Percentiles rank a stretch among this genome's conserved stretches.
Evolutionary conservation across 441 rosid genomes (phyloP).

Genomic region (Pelargonium cotyledonis): DNA sequence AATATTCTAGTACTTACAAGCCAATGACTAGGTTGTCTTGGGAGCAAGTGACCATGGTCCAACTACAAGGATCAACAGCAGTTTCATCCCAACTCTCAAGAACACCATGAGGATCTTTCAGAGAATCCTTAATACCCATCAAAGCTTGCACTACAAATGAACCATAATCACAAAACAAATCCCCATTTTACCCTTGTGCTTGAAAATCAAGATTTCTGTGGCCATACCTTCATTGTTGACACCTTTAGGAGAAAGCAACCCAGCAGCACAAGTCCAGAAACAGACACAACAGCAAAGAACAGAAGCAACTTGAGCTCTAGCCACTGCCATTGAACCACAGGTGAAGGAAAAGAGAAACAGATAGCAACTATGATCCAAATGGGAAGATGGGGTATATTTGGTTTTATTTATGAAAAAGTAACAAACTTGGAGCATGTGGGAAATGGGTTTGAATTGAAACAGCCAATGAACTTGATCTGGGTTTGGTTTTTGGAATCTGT

Average conservation of each 20-base stretch:
- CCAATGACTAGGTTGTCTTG: constrained; percentile 79
- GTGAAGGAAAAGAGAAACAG: background rate
- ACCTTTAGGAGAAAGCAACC: constrained; percentile 84
- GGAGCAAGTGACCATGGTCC: constrained; percentile 98
- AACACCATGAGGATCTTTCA: constrained; percentile 85
- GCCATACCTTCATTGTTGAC: constrained; percentile 88
- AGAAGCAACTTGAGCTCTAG: constrained; percentile 19
- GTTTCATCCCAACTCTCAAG: constrained; percentile 93
- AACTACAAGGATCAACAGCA: constrained; percentile 99
- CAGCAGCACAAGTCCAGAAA: constrained; percentile 46
- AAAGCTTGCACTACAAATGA: constrained; percentile 72
- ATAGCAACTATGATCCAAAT: no score
- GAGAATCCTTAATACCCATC: constrained; percentile 65
- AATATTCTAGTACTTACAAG: constrained; percentile 48
- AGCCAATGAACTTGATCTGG: constrained; percentile 13
- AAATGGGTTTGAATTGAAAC: background rate
- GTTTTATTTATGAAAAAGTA: background rate
- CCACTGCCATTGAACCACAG: background rate
- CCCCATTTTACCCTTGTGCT: constrained; percentile 10
- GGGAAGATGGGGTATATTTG: background rate
- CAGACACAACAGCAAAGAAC: constrained; percentile 30
- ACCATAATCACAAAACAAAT: constrained; percentile 17
- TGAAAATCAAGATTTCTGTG: constrained; percentile 5
- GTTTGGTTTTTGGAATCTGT: constrained; percentile 23
- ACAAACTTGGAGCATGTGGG: background rate